Conservation (phyloP, 2,329 filamentous ascomycete genomes). For the Alternaria solani region DNA sequence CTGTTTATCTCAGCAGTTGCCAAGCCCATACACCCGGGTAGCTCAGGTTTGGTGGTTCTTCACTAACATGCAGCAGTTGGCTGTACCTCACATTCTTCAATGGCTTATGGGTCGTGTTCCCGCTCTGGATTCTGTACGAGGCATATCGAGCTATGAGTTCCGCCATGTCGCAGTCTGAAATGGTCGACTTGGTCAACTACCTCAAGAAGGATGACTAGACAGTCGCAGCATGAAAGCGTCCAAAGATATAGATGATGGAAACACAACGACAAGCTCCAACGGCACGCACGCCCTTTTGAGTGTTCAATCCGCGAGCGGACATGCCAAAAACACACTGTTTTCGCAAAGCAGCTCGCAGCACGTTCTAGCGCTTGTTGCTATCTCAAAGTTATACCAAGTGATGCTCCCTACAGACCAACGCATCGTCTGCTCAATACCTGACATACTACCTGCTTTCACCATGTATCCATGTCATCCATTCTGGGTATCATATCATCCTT, state of each 20-base stretch:
- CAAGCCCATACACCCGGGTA: not conserved
- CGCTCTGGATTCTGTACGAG: conserved; percentile 65
- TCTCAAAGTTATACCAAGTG: not conserved
- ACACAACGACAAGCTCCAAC: not conserved
- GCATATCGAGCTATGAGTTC: conserved; percentile 56
- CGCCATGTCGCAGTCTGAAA: conserved; percentile 48
- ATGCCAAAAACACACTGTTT: not conserved
- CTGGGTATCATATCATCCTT: conserved; percentile 11
- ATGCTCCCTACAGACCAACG: not conserved
- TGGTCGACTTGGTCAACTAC: conserved; percentile 51
- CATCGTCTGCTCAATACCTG: not conserved
- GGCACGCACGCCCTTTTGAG: not conserved
- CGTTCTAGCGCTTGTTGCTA: not conserved
- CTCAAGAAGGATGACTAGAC: conserved; percentile 43
- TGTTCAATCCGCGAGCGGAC: not conserved
- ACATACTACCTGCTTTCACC: not conserved
- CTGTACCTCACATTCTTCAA: conserved; percentile 72
- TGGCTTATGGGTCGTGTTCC: conserved; percentile 67
- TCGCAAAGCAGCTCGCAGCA: not conserved
- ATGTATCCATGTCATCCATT: not conserved
- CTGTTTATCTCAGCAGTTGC: not conserved
- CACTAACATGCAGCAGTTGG: conserved; percentile 53
- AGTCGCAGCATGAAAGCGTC: not conserved
- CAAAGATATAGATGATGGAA: not conserved
- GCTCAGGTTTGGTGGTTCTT: not conserved